Evolutionary conservation across 495 filamentous ascomycete genomes (phyloP).

Genomic region (Parmelia sp.): DNA sequence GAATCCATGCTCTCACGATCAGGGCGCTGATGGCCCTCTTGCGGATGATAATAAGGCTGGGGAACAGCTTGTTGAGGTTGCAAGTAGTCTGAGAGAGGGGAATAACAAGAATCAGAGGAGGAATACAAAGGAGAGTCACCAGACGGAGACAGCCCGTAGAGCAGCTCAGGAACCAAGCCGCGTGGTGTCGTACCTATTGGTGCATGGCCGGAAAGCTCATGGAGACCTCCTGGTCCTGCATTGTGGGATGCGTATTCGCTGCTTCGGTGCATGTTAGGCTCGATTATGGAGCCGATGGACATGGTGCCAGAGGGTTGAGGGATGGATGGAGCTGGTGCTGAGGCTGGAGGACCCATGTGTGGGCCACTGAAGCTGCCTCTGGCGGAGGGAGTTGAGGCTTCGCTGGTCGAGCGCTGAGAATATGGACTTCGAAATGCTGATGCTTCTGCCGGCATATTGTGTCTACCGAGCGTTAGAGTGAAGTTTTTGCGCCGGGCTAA

Average conservation of each 20-base stretch:
- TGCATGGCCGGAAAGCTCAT: slow-evolving; percentile 19
- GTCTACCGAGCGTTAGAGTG: slow-evolving; percentile 16
- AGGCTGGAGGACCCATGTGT: slow-evolving; percentile 18
- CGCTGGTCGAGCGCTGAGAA: slow-evolving; percentile 23
- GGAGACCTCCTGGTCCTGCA: slow-evolving; percentile 15
- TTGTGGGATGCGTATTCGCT: slow-evolving; percentile 19
- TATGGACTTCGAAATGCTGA: slow-evolving; percentile 19
- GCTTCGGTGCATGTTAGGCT: slow-evolving; percentile 34
- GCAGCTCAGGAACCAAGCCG: slow-evolving; percentile 20
- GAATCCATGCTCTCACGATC: slow-evolving; percentile 10
- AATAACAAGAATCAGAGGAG: slow-evolving; percentile 28
- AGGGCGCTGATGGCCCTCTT: slow-evolving; percentile 19
- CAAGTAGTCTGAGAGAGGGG: slow-evolving; percentile 25
- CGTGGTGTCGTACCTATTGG: slow-evolving; percentile 23
- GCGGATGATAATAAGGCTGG: slow-evolving; percentile 16
- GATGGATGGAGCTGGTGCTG: slow-evolving; percentile 27
- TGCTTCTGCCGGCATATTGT: slow-evolving; percentile 24
- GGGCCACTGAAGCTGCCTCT: slow-evolving; percentile 17
- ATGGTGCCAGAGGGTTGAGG: slow-evolving; percentile 35
- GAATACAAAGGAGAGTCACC: slow-evolving; percentile 28
- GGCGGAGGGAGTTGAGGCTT: slow-evolving; percentile 20
- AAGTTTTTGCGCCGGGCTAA: neutral
- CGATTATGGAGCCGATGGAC: slow-evolving; percentile 43
- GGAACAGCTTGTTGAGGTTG: slow-evolving; percentile 21
- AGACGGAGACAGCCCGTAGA: slow-evolving; percentile 22